Percentiles rank a stretch among this genome's conserved stretches.
Evolutionary conservation across 768 basidiomycete genomes (phyloP).

Genomic region (Leccinellum albellum): DNA sequence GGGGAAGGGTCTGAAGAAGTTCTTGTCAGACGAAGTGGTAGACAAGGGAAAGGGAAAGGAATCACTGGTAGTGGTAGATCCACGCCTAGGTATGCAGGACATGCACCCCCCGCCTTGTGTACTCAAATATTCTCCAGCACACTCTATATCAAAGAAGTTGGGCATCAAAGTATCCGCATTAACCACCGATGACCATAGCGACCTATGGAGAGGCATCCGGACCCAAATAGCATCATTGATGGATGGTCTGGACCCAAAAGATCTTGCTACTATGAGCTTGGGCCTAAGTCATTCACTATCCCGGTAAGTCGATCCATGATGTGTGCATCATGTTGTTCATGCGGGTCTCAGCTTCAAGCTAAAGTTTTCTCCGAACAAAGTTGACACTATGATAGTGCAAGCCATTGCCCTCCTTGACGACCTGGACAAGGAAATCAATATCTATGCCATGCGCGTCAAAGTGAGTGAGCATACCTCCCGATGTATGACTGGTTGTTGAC

Average conservation of each 20-base stretch:
- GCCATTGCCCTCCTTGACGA: constrained; percentile 97
- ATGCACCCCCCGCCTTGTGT: not conserved
- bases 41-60: constrained; percentile 93
- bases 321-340: constrained; percentile 4
- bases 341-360: constrained; percentile 79
- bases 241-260: constrained; percentile 89
- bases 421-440: constrained; percentile 99
- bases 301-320: constrained; percentile 47
- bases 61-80: constrained; percentile 78
- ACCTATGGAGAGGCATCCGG: constrained; percentile 95
- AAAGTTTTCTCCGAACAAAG: constrained; percentile 99
- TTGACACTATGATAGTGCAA: constrained; percentile 99
- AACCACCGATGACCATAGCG: constrained; percentile 55
- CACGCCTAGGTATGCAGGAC: constrained; percentile 74
- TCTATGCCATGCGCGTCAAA: constrained; percentile 99
- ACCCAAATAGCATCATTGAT: constrained; percentile 82
- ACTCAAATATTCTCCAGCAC: constrained; percentile 42
- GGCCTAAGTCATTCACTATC: constrained; percentile 97
- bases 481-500: not conserved
- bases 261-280: constrained; percentile 94
- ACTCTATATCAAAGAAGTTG: constrained; percentile 89
- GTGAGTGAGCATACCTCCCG: constrained; percentile 40
- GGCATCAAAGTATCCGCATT: constrained; percentile 78
- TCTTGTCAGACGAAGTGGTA: constrained; percentile 79
- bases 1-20: constrained; percentile 90